Percentiles rank a stretch among this genome's conserved stretches.
These are phyloP conservation scores for Penicillium sclerotiorum DNA, from an alignment of 2,329 filamentous ascomycete species.

Conservation along the genomic window DNA sequence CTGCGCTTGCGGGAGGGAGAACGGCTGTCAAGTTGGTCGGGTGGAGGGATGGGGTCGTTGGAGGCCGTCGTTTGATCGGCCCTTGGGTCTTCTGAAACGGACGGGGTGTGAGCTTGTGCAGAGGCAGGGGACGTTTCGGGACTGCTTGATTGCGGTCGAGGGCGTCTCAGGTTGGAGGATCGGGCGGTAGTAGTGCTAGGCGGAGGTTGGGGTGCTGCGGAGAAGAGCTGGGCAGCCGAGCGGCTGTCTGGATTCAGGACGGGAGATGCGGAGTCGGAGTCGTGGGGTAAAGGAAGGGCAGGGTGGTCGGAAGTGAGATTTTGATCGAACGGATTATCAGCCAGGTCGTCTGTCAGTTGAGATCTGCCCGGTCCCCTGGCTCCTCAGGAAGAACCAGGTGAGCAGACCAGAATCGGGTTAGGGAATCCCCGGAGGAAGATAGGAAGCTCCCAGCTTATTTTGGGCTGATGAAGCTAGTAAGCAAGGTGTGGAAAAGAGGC, in stretches of 20 bases:
- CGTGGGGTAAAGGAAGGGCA: conserved; percentile 59
- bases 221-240: conserved; percentile 17
- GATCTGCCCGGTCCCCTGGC: conserved; percentile 46
- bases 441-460: not conserved
- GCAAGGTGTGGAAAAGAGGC: not conserved
- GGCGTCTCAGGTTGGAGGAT: conserved; percentile 24
- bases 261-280: conserved; percentile 22
- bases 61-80: conserved; percentile 30
- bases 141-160: conserved; percentile 34
- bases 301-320: conserved; percentile 69
- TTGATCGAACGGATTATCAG: conserved; percentile 65
- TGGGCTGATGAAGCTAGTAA: not conserved
- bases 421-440: conserved; percentile 26
- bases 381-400: conserved; percentile 48
- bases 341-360: conserved; percentile 68
- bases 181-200: conserved; percentile 6
- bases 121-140: conserved; percentile 26
- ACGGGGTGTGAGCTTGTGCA: conserved; percentile 22
- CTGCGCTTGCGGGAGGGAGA: conserved; percentile 59
- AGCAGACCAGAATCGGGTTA: conserved; percentile 40
- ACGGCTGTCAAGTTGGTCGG: conserved; percentile 34
- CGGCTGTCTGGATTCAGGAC: conserved; percentile 10
- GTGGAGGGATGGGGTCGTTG: conserved; percentile 22
- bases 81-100: conserved; percentile 24
- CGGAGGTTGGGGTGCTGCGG: conserved; percentile 11